A percentile compares a stretch with the other conserved stretches of the same genome.
Conservation (phyloP, 257 asterid species). For the Salvia splendens region DNA sequence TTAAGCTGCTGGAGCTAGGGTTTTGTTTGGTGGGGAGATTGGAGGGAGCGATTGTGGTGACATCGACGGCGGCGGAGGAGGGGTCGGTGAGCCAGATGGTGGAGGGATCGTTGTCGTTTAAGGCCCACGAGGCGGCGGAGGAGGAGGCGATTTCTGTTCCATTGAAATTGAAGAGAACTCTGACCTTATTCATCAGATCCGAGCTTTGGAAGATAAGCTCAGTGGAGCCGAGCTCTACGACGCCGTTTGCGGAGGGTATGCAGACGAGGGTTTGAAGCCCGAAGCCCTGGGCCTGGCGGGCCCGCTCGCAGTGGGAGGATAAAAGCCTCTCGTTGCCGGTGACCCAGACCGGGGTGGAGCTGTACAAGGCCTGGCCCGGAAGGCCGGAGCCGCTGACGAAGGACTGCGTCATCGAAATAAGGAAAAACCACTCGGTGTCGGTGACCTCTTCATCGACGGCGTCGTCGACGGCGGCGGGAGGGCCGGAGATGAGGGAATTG, state of each 20-base stretch:
- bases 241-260: slow-evolving; percentile 73
- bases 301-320: slow-evolving; percentile 63
- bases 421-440: slow-evolving; percentile 87
- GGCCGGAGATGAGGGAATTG: slow-evolving; percentile 69
- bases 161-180: slow-evolving; percentile 61
- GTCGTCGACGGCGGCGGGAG: slow-evolving; percentile 42
- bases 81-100: slow-evolving; percentile 71
- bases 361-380: slow-evolving; percentile 73
- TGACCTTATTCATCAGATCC: slow-evolving; percentile 78
- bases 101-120: slow-evolving; percentile 60
- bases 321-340: slow-evolving; percentile 57
- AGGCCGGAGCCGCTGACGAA: slow-evolving; percentile 67
- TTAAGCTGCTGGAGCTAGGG: slow-evolving; percentile 45
- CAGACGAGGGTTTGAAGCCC: slow-evolving; percentile 81
- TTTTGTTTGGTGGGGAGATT: slow-evolving; percentile 46
- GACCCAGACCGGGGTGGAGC: slow-evolving; percentile 71
- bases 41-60: slow-evolving; percentile 23
- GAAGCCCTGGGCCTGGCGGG: slow-evolving; percentile 63
- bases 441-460: slow-evolving; percentile 84
- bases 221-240: slow-evolving; percentile 87
- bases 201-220: slow-evolving; percentile 65
- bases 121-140: slow-evolving; percentile 51
- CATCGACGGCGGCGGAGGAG: slow-evolving; percentile 39
- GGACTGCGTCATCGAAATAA: slow-evolving; percentile 80
- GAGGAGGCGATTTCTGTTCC: slow-evolving; percentile 38